Percentiles rank a stretch among this genome's conserved stretches.
phyloP scores from a whole-genome alignment of 202 grass and related monocot genomes.

The Carex sylvatica region DNA sequence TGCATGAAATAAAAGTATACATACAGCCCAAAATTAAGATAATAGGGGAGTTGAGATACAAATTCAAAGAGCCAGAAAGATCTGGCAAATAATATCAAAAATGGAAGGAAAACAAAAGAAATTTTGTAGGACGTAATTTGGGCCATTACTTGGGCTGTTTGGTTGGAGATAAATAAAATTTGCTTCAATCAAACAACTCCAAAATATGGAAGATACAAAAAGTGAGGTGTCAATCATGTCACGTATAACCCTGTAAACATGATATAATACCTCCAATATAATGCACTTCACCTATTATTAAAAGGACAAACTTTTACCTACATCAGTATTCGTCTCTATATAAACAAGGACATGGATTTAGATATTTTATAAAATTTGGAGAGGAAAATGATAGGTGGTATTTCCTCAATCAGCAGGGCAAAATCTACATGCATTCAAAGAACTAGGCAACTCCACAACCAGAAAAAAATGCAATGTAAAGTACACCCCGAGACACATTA shows the following conservation, averaged over 20 bases:
- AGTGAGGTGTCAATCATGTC: no score
- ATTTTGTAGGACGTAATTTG: neutral
- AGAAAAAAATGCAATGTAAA: neutral
- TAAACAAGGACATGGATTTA: neutral
- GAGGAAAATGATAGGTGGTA: neutral
- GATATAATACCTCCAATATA: conserved; percentile 12
- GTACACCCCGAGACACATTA: neutral
- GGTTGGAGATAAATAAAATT: neutral
- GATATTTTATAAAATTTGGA: neutral
- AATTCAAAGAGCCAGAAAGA: neutral
- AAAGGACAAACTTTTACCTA: neutral
- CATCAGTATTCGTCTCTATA: neutral
- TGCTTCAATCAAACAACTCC: neutral
- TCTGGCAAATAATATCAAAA: neutral
- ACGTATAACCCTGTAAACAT: neutral
- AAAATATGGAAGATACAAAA: neutral
- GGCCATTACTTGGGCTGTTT: neutral
- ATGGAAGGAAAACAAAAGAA: neutral
- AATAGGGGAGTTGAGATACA: neutral
- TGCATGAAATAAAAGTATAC: conserved; percentile 26
- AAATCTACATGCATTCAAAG: neutral
- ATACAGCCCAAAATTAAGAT: neutral
- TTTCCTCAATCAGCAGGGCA: neutral
- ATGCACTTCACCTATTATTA: neutral
- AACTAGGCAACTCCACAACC: neutral